Percentiles rank a stretch among this genome's conserved stretches.
Evolutionary conservation across 768 basidiomycete genomes (phyloP).

Genomic region (Tremella yokohamensis): DNA sequence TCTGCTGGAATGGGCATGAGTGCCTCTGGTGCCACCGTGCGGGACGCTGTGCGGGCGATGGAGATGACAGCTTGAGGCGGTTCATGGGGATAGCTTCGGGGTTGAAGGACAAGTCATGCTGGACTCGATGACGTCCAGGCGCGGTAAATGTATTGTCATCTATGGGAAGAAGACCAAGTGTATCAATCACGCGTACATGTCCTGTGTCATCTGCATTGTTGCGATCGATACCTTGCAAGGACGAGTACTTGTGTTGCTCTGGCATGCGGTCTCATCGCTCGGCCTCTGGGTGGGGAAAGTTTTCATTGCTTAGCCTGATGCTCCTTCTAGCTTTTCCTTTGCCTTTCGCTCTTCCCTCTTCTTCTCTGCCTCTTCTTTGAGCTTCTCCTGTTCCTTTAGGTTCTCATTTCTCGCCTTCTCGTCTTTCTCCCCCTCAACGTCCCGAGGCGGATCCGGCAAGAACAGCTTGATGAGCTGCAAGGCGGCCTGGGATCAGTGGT

Average conservation of each 20-base stretch:
- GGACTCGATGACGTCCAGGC: no score
- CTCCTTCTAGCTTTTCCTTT: neutral
- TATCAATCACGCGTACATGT: no score
- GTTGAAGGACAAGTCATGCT: neutral
- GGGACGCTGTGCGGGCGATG: constrained; percentile 14
- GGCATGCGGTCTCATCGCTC: no score
- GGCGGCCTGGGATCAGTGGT: constrained; percentile 19
- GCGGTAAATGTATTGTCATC: no score
- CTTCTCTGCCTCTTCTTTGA: constrained; percentile 11
- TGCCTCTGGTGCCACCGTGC: neutral
- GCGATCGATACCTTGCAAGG: no score
- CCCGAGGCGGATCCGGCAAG: constrained; percentile 15
- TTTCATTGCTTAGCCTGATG: constrained; percentile 6
- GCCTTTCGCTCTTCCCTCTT: constrained; percentile 13
- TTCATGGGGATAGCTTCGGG: neutral
- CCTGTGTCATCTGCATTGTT: no score
- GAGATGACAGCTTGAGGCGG: constrained; percentile 16
- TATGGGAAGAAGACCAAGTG: no score
- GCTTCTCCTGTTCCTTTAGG: constrained; percentile 9
- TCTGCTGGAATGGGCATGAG: constrained; percentile 19
- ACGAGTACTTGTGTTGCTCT: no score
- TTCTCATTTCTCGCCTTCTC: no score
- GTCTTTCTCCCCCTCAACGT: neutral
- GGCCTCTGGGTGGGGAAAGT: no score
- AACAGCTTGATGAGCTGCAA: constrained; percentile 27